phyloP scores from a whole-genome alignment of 1,284 basidiomycete species.

The Crepidotus sp. region DNA sequence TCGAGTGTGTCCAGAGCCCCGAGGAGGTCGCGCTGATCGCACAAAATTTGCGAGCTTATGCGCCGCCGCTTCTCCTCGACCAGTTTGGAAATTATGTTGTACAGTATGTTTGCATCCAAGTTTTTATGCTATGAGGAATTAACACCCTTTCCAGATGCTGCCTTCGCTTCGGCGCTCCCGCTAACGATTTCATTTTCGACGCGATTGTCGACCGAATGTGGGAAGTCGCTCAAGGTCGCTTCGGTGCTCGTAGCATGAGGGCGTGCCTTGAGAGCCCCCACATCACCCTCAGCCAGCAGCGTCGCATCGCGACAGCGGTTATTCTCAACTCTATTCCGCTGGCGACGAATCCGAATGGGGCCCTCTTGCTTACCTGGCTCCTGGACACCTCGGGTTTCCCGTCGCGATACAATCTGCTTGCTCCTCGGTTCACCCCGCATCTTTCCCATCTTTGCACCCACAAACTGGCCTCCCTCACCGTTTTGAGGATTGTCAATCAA shows the following conservation, averaged over 20 bases:
- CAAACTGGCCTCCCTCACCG: slow-evolving; percentile 92
- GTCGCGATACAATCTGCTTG: slow-evolving; percentile 86
- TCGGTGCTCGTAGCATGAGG: slow-evolving; percentile 95
- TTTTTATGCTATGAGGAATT: slow-evolving; percentile 6
- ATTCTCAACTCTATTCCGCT: slow-evolving; percentile 97
- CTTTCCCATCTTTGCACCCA: slow-evolving; percentile 95
- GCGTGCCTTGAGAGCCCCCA: slow-evolving; percentile 89
- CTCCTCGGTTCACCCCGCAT: slow-evolving; percentile 93
- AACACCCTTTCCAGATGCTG: slow-evolving; percentile 55
- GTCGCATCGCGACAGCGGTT: slow-evolving; percentile 89
- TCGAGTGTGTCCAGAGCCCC: slow-evolving; percentile 86
- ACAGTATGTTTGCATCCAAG: slow-evolving; percentile 42
- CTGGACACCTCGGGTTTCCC: slow-evolving; percentile 90
- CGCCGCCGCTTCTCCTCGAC: slow-evolving; percentile 90
- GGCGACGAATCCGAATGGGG: slow-evolving; percentile 96
- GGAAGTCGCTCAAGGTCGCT: slow-evolving; percentile 95
- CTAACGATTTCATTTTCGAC: slow-evolving; percentile 94
- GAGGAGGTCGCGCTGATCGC: slow-evolving; percentile 84
- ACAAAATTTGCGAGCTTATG: slow-evolving; percentile 82
- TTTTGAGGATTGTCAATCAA: slow-evolving; percentile 88
- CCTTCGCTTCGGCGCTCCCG: slow-evolving; percentile 82
- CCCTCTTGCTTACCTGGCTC: slow-evolving; percentile 92
- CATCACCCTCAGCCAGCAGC: slow-evolving; percentile 82
- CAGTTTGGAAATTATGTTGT: slow-evolving; percentile 99
- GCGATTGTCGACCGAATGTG: slow-evolving; percentile 97